Evolutionary conservation across 768 basidiomycete genomes (phyloP), one percentile per base, ranked within the genome.

Genomic region (Mycena sanguinolenta): DNA sequence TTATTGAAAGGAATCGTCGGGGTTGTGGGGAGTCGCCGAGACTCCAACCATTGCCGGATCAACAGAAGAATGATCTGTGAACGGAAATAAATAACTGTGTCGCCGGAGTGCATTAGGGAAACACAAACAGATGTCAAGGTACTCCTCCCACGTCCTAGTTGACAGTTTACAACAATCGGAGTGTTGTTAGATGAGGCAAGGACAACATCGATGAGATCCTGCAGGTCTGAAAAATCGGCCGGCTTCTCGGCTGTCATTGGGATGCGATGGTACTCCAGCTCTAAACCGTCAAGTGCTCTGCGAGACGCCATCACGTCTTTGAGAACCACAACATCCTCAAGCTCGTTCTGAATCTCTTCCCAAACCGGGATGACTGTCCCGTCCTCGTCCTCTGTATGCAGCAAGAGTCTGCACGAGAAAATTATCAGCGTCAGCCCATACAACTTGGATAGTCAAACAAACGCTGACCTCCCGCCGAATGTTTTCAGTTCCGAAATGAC

Each of bases 141-240:
- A 69, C 95, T 97, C 75, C 98, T 86, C 13, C 97, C 97, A 34
- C 95, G 87, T 5, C 96, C 97, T 17, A 99, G 88, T 77, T 99
- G 98, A 75, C 97, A 98, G 76, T 99, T 99, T 39, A 99, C 88
- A 21, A 99, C 91, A 66, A 99, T 93, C 0, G 93, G 93, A 0
- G 93, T 92, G 44, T 88, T 86, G 25, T 87, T 85, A 9, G 91
- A 87, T 7, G 90, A 89, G 13, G 91, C 85, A 44, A 95, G 84
- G 32, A 94, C 91, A 2, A 96, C 86, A 23, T 94, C 91, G 68
- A 96, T 91, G 28, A 97, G 84, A 70, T 94, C 92, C 70, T 84
- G 90, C 57, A 94, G 82, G 75, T 94, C 93, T 27, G 88, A 80
- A 77, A 90, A 91, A 77, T 95, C 93, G 0, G 92, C 91, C 13